Evolutionary conservation across 2,329 filamentous ascomycete species (phyloP).

Genomic region (Arthrobotrys iridis): DNA sequence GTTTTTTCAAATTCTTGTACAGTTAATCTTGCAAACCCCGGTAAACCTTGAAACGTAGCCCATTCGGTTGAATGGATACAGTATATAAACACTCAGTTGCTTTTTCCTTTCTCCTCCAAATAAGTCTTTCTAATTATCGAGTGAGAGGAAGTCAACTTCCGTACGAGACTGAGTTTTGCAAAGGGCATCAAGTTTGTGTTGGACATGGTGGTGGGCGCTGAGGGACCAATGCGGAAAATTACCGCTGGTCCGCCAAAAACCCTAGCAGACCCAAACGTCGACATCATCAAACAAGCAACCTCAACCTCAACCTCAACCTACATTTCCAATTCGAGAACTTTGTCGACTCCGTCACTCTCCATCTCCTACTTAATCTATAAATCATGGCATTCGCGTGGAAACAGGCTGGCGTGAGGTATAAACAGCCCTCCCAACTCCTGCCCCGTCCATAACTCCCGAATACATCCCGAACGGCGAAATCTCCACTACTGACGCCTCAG

Average conservation of each 20-base stretch:
- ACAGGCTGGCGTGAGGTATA: slow-evolving; percentile 45
- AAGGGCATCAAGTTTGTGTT: neutral
- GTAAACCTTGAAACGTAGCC: slow-evolving; percentile 30
- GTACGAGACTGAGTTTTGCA: too few relatives aligned
- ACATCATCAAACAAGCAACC: slow-evolving; percentile 25
- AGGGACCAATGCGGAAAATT: slow-evolving; percentile 41
- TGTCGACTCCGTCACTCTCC: neutral
- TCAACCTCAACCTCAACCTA: slow-evolving; percentile 6
- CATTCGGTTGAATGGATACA: slow-evolving; percentile 17
- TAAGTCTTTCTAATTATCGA: neutral
- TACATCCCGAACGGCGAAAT: neutral
- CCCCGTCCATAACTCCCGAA: slow-evolving; percentile 17
- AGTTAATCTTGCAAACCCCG: slow-evolving; percentile 47
- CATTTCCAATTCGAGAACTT: neutral
- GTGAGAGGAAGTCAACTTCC: neutral
- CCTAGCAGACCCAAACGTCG: slow-evolving; percentile 11
- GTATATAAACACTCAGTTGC: slow-evolving; percentile 41
- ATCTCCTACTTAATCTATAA: slow-evolving; percentile 1
- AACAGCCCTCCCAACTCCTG: neutral
- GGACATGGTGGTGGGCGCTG: slow-evolving; percentile 7
- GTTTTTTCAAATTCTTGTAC: slow-evolving; percentile 47
- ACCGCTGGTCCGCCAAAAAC: slow-evolving; percentile 28
- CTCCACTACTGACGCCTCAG: neutral
- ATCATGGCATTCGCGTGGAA: slow-evolving; percentile 54
- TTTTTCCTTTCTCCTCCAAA: slow-evolving; percentile 2